These are phyloP conservation scores for Malus orientalis DNA, from an alignment of 306 rosid genomes.

Conservation along the genomic window DNA sequence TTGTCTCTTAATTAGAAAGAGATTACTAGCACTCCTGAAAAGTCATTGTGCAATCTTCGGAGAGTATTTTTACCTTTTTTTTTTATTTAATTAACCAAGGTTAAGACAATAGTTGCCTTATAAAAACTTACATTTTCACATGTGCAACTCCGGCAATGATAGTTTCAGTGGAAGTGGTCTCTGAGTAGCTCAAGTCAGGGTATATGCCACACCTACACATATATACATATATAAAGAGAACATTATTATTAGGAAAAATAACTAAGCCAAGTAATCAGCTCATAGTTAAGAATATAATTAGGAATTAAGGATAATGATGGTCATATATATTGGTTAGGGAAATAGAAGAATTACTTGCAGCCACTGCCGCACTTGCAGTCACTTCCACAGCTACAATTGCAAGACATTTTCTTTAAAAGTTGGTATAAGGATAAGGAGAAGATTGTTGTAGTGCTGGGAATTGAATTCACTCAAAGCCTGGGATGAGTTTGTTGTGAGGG, in stretches of 20 bases:
- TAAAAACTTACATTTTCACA: constrained; percentile 15
- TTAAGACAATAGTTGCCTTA: neutral
- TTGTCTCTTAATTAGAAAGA: neutral
- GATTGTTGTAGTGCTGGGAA: neutral
- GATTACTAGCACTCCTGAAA: neutral
- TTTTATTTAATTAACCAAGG: neutral
- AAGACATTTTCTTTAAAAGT: constrained; percentile 1
- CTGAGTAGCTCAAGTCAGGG: constrained; percentile 18
- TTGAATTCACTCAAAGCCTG: neutral
- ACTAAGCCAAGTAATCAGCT: neutral
- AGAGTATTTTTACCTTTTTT: neutral
- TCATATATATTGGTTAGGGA: neutral
- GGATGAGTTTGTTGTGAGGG: neutral
- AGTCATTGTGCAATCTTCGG: neutral
- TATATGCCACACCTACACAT: constrained; percentile 13
- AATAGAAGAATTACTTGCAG: constrained; percentile 4
- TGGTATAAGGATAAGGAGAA: neutral
- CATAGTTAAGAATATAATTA: neutral
- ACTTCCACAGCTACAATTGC: neutral
- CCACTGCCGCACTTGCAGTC: constrained; percentile 13
- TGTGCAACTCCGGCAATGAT: constrained; percentile 29
- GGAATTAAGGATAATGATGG: too few relatives aligned
- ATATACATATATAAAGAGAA: neutral
- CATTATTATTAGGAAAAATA: neutral
- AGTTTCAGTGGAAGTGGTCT: constrained; percentile 18